Evolutionary conservation across 805 yeast species (phyloP), one percentile per base, ranked within the genome.

Genomic region (Zygoascus flipseniorum): DNA sequence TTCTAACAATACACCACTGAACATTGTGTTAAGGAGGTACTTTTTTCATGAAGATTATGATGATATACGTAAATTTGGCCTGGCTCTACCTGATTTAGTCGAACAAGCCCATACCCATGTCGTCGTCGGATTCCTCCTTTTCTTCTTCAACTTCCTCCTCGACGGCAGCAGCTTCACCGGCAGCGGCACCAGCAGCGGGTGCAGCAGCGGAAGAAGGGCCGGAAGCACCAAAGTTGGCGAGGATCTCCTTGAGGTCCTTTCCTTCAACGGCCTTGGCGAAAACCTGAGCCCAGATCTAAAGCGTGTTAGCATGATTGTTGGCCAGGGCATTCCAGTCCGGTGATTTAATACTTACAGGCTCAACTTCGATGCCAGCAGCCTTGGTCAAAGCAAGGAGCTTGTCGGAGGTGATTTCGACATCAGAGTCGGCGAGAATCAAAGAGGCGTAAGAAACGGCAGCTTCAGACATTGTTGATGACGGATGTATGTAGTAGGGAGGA

Each of bases 391-490:
- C 76, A 70, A 81, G 74, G 67, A 88, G 78, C 81, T 87, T 87
- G 75, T 86, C 92, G 65, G 93, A 70, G 56, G 96, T 81, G 82
- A 92, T 81, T 76, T 89, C 97, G 71, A 89, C 78, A 70, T 89
- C 97, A 70, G 97, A 88, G 74, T 92, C 99, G 66, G 97, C 96
- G 75, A 92, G 83, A 79, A 92, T 89, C 76, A 92, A 83, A 70
- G 98, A 96, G 75, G 99, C 99, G 87, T 89, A 89, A 67, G 97
- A 87, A 72, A 89, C 88, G 72, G 92, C 83, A 72, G 95, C 82
- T 81, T 89, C 69, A 66, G 66, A 65, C 61, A 53, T 65, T 55
- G 47, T 49, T 51, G 46, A 50, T 52, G 37, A 52, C 53, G 47
- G 44, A 31, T 41, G n/a, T 55, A 47, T 46, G 52, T 42, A n/a